Percentiles rank a stretch among this genome's conserved stretches.
These are phyloP conservation scores for Exserohilum rostratum DNA, from an alignment of 2,329 filamentous ascomycete genomes.

Conservation along the genomic window DNA sequence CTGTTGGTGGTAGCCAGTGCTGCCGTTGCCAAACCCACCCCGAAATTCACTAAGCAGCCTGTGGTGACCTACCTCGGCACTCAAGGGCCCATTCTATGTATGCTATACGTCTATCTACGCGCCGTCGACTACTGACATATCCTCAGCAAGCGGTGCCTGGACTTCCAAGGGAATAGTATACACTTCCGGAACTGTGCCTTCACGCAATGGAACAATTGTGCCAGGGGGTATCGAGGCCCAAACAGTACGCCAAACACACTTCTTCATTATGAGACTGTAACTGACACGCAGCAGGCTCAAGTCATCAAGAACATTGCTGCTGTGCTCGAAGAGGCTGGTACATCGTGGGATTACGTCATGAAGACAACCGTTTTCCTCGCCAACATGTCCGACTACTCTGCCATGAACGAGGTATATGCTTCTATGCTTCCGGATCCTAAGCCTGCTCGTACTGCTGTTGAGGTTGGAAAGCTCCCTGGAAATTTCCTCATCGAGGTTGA, in stretches of 20 bases:
- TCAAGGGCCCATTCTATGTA: conserved; percentile 39
- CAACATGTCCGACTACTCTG: conserved; percentile 41
- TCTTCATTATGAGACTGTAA: neutral
- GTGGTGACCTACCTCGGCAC: conserved; percentile 42
- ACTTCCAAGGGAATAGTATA: conserved; percentile 42
- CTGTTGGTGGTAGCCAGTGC: conserved; percentile 23
- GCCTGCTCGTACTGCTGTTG: conserved; percentile 38
- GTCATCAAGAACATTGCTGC: conserved; percentile 43
- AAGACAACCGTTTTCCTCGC: conserved; percentile 43
- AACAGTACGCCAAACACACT: conserved; percentile 17
- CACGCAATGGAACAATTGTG: conserved; percentile 36
- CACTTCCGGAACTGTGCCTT: conserved; percentile 39
- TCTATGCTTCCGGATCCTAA: conserved; percentile 38
- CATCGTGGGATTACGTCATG: conserved; percentile 43
- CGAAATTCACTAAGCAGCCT: conserved; percentile 32
- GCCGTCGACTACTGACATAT: neutral
- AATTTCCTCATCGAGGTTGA: conserved; percentile 41
- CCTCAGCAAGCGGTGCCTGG: conserved; percentile 34
- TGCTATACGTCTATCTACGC: neutral
- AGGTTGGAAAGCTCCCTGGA: conserved; percentile 42
- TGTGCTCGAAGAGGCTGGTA: conserved; percentile 40
- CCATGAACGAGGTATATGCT: conserved; percentile 44
- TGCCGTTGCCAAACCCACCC: conserved; percentile 24
- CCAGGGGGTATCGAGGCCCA: conserved; percentile 34
- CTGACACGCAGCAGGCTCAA: conserved; percentile 30